phyloP scores from a whole-genome alignment of 768 basidiomycete species.

The Galerina marginata region DNA sequence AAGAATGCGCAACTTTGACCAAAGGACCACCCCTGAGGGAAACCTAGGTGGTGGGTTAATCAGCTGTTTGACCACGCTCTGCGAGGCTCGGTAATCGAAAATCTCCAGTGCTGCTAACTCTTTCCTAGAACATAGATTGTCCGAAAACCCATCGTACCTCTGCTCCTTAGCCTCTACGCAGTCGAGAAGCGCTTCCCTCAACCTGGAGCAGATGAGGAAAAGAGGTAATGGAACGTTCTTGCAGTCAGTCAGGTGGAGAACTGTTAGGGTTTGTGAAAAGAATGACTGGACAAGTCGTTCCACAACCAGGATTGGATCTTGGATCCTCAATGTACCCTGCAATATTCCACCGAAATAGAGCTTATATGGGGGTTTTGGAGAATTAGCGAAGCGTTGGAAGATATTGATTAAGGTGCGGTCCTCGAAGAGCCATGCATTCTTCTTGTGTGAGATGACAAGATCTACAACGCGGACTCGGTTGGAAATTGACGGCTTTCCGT shows the following conservation, averaged over 20 bases:
- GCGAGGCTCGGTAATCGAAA: neutral
- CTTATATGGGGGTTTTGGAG: constrained; percentile 4
- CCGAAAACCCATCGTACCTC: too few species aligned
- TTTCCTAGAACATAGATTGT: neutral
- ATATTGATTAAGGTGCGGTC: neutral
- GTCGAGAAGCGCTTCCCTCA: constrained; percentile 8
- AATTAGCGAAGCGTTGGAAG: neutral
- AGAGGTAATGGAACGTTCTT: constrained; percentile 3
- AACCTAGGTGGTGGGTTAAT: constrained; percentile 3
- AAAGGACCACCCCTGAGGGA: neutral
- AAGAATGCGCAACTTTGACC: constrained; percentile 14
- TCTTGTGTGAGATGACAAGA: neutral
- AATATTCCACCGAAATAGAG: too few species aligned
- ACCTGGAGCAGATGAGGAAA: constrained; percentile 8
- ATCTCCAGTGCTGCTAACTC: neutral
- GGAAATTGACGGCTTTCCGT: neutral
- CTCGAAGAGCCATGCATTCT: neutral
- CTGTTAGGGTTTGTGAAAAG: constrained; percentile 6
- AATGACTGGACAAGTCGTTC: neutral
- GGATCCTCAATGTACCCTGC: too few species aligned
- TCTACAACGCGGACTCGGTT: neutral
- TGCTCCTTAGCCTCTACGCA: too few species aligned
- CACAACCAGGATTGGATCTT: neutral
- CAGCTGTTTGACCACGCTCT: constrained; percentile 4
- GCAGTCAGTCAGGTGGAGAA: constrained; percentile 1